These are phyloP conservation scores for Jatropha multifida DNA, from an alignment of 441 rosid species.

Conservation along the genomic window DNA sequence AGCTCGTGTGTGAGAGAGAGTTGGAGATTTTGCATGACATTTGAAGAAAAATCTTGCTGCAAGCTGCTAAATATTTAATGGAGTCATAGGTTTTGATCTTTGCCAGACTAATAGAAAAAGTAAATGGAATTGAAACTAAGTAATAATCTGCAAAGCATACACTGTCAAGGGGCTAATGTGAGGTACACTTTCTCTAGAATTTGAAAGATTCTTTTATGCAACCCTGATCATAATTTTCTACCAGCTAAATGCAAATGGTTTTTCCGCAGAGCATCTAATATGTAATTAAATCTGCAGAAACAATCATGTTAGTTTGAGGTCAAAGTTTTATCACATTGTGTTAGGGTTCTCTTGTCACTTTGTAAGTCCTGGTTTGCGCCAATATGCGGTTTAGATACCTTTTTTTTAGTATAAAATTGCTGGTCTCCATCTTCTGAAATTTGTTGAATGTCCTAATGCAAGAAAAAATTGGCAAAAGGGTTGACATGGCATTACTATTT, in stretches of 20 bases:
- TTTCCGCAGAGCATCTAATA: neutral
- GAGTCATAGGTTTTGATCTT: neutral
- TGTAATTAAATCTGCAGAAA: neutral
- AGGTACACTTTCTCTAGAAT: neutral
- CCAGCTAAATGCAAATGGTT: neutral
- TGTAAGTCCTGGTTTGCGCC: neutral
- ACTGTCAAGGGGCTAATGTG: neutral
- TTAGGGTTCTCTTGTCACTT: neutral
- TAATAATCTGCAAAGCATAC: neutral
- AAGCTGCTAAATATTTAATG: neutral
- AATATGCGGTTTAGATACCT: neutral
- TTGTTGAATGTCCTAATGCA: neutral
- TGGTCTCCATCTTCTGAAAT: neutral
- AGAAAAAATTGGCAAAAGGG: neutral
- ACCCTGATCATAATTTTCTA: neutral
- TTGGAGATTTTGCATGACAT: neutral
- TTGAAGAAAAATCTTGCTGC: neutral
- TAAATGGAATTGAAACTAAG: neutral
- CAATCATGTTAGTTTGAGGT: neutral
- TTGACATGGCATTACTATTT: neutral
- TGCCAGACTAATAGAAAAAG: neutral
- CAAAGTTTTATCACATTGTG: neutral
- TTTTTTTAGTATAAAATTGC: neutral
- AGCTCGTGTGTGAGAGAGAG: neutral
- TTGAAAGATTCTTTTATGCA: neutral